These are phyloP conservation scores for Sporobolomyces pararoseus DNA, from an alignment of 768 basidiomycete species.

Conservation along the genomic window DNA sequence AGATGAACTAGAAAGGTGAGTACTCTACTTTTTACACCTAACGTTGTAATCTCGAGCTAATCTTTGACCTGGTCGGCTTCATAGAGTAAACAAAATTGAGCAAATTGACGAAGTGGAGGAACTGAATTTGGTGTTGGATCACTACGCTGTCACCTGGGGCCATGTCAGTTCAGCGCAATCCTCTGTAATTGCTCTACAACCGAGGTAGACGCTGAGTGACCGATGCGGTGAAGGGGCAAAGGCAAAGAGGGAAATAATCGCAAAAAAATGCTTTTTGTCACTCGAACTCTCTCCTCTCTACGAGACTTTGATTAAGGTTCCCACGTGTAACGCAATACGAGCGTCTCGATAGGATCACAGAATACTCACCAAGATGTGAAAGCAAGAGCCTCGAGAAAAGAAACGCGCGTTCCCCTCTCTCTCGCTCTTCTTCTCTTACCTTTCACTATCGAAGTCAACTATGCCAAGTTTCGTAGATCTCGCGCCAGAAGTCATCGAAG, in stretches of 20 bases:
- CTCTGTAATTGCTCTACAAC: background rate
- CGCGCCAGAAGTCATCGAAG: conserved; percentile 6
- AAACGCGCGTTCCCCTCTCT: no score
- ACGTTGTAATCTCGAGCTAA: background rate
- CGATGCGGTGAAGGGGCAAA: no score
- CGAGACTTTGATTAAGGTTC: no score
- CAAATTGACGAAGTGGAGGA: conserved; percentile 93
- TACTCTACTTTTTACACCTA: background rate
- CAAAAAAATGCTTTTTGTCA: no score
- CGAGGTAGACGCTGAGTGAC: background rate
- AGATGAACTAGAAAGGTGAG: conserved; percentile 61
- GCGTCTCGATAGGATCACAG: no score
- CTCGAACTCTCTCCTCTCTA: no score
- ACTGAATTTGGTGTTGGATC: conserved; percentile 77
- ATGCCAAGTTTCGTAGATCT: background rate
- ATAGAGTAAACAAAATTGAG: conserved; percentile 73
- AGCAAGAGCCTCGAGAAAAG: background rate
- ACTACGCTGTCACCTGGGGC: conserved; percentile 86
- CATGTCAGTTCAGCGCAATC: conserved; percentile 38
- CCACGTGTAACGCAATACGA: no score
- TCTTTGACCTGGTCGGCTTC: background rate
- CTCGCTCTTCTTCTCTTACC: background rate
- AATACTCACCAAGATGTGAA: no score
- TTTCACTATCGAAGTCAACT: background rate
- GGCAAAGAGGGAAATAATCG: no score